These are phyloP conservation scores for Umbelopsis sp. DNA, from an alignment of 192 early-diverging fungal species.

Conservation along the genomic window DNA sequence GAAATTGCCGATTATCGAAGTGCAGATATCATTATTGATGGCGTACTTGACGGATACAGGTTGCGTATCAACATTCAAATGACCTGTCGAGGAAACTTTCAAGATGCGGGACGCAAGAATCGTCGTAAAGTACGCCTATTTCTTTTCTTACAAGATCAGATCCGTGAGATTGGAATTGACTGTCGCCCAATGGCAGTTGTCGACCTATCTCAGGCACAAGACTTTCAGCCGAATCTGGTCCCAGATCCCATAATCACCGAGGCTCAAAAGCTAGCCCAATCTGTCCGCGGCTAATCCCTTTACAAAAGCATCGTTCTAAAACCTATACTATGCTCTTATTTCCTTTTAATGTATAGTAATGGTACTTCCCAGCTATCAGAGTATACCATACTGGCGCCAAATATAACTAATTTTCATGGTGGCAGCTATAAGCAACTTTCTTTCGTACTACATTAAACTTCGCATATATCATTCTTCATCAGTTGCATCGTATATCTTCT, in stretches of 20 bases:
- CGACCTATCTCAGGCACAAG: neutral
- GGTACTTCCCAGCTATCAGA: no score
- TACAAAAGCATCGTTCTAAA: neutral
- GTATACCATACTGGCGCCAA: no score
- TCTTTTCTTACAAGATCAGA: conserved; percentile 8
- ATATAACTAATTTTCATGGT: no score
- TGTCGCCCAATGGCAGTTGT: conserved; percentile 12
- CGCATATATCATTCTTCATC: no score
- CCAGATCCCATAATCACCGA: neutral
- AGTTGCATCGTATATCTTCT: no score
- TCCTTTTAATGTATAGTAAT: neutral
- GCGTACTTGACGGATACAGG: neutral
- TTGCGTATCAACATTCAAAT: conserved; percentile 9
- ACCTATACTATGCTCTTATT: neutral
- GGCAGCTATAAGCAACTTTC: no score
- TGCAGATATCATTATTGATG: conserved; percentile 1
- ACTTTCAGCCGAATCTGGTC: neutral
- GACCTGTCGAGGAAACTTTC: conserved; percentile 5
- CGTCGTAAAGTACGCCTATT: neutral
- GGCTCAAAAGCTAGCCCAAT: conserved; percentile 8
- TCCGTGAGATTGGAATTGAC: neutral
- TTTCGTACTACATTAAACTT: no score
- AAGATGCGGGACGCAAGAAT: neutral
- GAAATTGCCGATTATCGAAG: conserved; percentile 8
- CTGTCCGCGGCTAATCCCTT: neutral